Evolutionary conservation across 176 grass and related monocot species (phyloP).

Genomic region (Ananas comosus): DNA sequence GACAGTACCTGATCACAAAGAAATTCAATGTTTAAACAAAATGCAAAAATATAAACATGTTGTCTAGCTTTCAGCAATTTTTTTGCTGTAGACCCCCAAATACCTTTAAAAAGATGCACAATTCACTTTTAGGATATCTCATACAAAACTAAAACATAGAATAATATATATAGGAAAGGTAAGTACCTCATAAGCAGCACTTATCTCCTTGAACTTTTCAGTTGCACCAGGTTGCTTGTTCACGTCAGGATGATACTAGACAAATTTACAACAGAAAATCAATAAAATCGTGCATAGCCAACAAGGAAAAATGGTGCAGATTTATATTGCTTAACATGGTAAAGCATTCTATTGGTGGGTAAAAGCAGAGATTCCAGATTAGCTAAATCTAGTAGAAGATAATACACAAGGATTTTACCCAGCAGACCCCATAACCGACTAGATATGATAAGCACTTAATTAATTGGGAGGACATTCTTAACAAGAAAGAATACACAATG

Average conservation of each 20-base stretch:
- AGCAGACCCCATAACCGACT: too few relatives aligned
- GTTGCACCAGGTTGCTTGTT: conserved; percentile 93
- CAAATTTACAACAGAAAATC: conserved; percentile 10
- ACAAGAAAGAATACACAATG: too few relatives aligned
- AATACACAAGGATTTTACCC: too few relatives aligned
- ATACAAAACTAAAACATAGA: not conserved
- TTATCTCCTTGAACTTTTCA: conserved; percentile 99
- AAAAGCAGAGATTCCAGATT: not conserved
- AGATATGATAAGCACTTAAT: too few relatives aligned
- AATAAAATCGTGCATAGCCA: not conserved
- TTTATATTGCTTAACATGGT: not conserved
- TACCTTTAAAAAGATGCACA: not conserved
- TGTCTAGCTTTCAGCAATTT: not conserved
- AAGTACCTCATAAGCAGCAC: conserved; percentile 84
- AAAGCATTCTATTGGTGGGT: not conserved
- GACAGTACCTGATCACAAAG: conserved; percentile 71
- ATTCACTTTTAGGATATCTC: not conserved
- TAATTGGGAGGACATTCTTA: too few relatives aligned
- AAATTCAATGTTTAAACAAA: conserved; percentile 28
- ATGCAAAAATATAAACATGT: not conserved
- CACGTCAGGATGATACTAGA: conserved; percentile 97
- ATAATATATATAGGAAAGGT: not conserved
- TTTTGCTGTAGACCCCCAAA: too few relatives aligned
- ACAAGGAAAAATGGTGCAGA: not conserved
- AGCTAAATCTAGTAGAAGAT: not conserved